phyloP scores from a whole-genome alignment of 306 rosid genomes.

The Corylus heterophylla region DNA sequence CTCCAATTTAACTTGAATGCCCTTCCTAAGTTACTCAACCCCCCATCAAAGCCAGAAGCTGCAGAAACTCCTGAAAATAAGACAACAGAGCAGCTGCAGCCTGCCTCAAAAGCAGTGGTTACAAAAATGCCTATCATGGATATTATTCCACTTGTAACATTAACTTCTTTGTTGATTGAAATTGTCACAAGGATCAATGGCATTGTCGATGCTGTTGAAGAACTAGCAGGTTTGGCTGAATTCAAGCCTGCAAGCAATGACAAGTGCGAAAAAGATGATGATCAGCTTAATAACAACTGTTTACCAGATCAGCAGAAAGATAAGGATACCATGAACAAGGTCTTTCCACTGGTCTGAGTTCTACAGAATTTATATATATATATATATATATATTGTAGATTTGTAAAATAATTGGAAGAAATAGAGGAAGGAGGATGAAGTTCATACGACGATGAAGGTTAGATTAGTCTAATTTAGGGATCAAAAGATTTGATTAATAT shows the following conservation, averaged over 20 bases:
- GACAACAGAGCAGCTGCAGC: neutral
- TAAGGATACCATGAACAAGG: slow-evolving; percentile 11
- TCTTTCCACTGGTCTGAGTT: slow-evolving; percentile 26
- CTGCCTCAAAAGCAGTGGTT: neutral
- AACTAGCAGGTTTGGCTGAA: slow-evolving; percentile 50
- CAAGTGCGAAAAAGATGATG: slow-evolving; percentile 20
- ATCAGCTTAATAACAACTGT: neutral
- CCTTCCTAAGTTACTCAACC: slow-evolving; percentile 31
- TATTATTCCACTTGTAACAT: slow-evolving; percentile 58
- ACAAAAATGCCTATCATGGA: slow-evolving; percentile 45
- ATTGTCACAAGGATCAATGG: slow-evolving; percentile 54
- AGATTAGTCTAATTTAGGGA: too few relatives aligned
- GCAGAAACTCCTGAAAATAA: slow-evolving; percentile 17
- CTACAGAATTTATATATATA: neutral
- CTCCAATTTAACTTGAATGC: slow-evolving; percentile 50
- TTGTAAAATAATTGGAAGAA: neutral
- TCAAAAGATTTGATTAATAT: too few relatives aligned
- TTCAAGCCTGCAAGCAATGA: slow-evolving; percentile 16
- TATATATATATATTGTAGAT: neutral
- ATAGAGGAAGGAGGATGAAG: neutral
- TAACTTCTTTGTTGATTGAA: slow-evolving; percentile 60
- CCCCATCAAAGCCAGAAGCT: slow-evolving; percentile 7
- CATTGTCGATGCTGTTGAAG: slow-evolving; percentile 55
- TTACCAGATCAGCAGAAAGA: slow-evolving; percentile 2
- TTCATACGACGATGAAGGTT: too few relatives aligned